Evolutionary conservation across 208 protist genomes (phyloP), one percentile per base, ranked within the genome.

Genomic region (Trichomonas tenax): DNA sequence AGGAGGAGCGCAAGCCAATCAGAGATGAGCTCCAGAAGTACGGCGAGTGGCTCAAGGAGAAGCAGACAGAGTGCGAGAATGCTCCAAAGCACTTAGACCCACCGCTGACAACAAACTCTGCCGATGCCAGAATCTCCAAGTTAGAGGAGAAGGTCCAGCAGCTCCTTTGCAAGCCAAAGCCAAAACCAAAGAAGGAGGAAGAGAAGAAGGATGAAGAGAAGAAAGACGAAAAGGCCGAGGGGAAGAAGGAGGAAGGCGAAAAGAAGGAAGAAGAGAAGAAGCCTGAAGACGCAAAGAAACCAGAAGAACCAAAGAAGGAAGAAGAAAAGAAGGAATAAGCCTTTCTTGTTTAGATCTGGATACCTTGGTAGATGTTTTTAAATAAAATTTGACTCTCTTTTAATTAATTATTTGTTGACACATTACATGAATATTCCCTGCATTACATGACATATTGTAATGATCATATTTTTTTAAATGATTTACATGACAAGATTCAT

Each of bases 131-230:
- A 4, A 89, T 89, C 17, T 9, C 23, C 17, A n/a, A 23, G 3
- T 10, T 89, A 10, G 82, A 89, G 40, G 17, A 44, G 40, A 44
- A 46, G 17, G 82, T 89, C 36, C 34, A 89, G 14, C 14, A 44
- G 34, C 40, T 89, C 14, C 17, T 89, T 15, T 31, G 14, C 17
- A 89, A 89, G 82, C 82, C 81, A 84, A 89, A 89, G 40, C 34
- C 40, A 46, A 89, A 44, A 31, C 82, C 82, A 89, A 44, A 44
- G 17, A 84, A 84, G 81, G 34, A 84, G 81, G 82, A 89, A 40
- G 82, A 89, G 23, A 89, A 89, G 82, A 89, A 89, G 34, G 82
- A 89, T n/a, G 82, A 89, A 48, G 48, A 89, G 82, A 44, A 44
- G 40, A 17, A 44, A 0, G 82, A 44, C 3, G 31, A 89, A 17